phyloP scores from a whole-genome alignment of 2,329 filamentous ascomycete genomes.

The Apiospora rasikravindrae region DNA sequence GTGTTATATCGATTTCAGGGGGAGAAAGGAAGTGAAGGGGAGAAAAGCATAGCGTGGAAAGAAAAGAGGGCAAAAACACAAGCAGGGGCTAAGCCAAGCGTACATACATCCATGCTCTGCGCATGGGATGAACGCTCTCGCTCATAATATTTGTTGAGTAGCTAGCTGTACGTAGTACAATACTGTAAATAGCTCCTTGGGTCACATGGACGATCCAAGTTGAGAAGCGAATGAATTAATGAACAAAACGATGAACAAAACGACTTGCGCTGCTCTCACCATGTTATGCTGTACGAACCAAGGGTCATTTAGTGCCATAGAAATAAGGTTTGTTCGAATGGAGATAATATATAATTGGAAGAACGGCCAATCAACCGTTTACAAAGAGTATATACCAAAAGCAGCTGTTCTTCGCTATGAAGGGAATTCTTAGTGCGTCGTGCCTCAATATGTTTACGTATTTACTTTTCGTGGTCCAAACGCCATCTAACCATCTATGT shows the following conservation, averaged over 20 bases:
- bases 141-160: background rate
- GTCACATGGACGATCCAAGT: background rate
- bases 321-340: too few species aligned
- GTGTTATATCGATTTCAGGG: background rate
- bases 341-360: too few species aligned
- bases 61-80: background rate
- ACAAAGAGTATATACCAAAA: too few species aligned
- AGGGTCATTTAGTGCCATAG: too few species aligned
- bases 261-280: too few species aligned
- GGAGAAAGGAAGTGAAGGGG: background rate
- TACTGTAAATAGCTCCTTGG: background rate
- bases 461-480: constrained; percentile 2
- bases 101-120: background rate
- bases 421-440: background rate
- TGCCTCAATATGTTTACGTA: background rate
- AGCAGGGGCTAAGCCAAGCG: background rate
- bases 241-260: too few species aligned
- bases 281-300: too few species aligned
- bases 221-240: background rate
- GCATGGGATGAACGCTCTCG: background rate
- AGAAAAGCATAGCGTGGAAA: background rate
- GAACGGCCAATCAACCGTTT: too few species aligned
- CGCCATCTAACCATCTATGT: constrained; percentile 17
- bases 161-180: background rate
- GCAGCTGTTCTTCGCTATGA: too few species aligned